Base-by-base conservation (phyloP, 2,329 filamentous ascomycete species). In the Peltaster fructicola region DNA sequence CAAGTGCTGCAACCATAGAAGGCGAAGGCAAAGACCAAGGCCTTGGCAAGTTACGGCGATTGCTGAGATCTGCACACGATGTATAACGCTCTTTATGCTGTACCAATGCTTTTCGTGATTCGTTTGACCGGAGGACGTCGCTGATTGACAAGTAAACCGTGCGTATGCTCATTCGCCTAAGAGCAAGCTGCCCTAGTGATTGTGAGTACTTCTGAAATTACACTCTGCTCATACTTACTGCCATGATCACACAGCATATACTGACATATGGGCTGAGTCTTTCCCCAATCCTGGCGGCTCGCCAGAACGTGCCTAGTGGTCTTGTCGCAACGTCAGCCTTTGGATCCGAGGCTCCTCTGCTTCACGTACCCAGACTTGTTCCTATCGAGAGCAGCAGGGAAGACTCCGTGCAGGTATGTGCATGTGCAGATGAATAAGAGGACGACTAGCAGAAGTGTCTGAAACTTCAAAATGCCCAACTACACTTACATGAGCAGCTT, bases 381-480 rank as follows among this genome's bases (percentile, higher is more conserved):
- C 25, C 78, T 67, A 54, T 95, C 85, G 58, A 98, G 79, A 41
- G 91, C 75, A 4, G 74, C 67, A 1, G 88, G 85, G 45, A 88
- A 78, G 35, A 91, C 71, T 43, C 79, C 76, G 60, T 95, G 88
- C 29, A 82, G 68, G 56, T 98, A 95, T 34, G 88, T 73, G 53
- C 79, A 84, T 29, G 88, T 93, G 66, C 88, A 98, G 48, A 95
- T 90, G 40, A 90, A 71, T 40, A 98, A 75, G 25, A 98, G 72
- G 44, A 98, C 72, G 39, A 93, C 85, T 43, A 95, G 70, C 41
- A 98, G 69, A 40, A 95, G 76, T 30, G 82, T 91, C 55, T 93
- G 82, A 62, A 98, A 95, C 59, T 95, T 95, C 73, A 98, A 93
- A 45, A 98, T 75, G 27, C 88, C 88, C 31, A 88, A 78, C 88